phyloP scores from a whole-genome alignment of 768 basidiomycete genomes.

The Auricularia heimuer region DNA sequence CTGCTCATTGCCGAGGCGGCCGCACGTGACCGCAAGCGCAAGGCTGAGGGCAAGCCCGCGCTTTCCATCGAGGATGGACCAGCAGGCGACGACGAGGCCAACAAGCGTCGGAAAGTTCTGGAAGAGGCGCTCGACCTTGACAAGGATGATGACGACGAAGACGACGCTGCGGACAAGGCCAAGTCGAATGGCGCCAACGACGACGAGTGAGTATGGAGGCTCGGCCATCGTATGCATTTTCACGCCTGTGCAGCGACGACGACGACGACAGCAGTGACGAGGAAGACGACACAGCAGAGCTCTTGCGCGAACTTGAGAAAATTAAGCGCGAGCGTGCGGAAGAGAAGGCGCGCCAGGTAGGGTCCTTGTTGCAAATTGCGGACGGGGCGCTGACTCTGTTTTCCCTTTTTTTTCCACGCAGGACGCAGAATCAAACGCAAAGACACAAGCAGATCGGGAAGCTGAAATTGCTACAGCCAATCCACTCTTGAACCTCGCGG shows the following conservation, averaged over 20 bases:
- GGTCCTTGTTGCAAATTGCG: background rate
- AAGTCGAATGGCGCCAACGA: slow-evolving; percentile 28
- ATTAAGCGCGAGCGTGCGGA: slow-evolving; percentile 94
- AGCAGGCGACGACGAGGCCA: slow-evolving; percentile 53
- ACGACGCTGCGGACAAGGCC: slow-evolving; percentile 20
- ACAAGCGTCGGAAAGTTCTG: slow-evolving; percentile 79
- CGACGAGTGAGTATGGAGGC: slow-evolving; percentile 14
- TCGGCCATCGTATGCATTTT: slow-evolving; percentile 9
- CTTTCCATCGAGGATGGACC: slow-evolving; percentile 21
- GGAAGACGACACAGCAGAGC: slow-evolving; percentile 88
- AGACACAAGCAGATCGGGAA: slow-evolving; percentile 44
- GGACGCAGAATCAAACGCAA: slow-evolving; percentile 54
- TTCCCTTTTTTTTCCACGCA: slow-evolving; percentile 15
- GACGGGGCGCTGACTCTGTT: background rate
- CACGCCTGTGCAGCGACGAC: slow-evolving; percentile 31
- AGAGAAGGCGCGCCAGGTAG: slow-evolving; percentile 61
- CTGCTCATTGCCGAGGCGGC: slow-evolving; percentile 79
- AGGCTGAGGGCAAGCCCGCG: slow-evolving; percentile 62
- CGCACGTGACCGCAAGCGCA: slow-evolving; percentile 81
- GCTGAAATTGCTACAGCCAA: slow-evolving; percentile 79
- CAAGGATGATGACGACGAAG: slow-evolving; percentile 79
- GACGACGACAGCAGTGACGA: slow-evolving; percentile 46
- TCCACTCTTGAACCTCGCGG: slow-evolving; percentile 83
- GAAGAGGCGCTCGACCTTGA: slow-evolving; percentile 83
- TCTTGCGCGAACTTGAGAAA: slow-evolving; percentile 94